These are phyloP conservation scores for Podospora comata DNA, from an alignment of 495 filamentous ascomycete species.

Conservation along the genomic window DNA sequence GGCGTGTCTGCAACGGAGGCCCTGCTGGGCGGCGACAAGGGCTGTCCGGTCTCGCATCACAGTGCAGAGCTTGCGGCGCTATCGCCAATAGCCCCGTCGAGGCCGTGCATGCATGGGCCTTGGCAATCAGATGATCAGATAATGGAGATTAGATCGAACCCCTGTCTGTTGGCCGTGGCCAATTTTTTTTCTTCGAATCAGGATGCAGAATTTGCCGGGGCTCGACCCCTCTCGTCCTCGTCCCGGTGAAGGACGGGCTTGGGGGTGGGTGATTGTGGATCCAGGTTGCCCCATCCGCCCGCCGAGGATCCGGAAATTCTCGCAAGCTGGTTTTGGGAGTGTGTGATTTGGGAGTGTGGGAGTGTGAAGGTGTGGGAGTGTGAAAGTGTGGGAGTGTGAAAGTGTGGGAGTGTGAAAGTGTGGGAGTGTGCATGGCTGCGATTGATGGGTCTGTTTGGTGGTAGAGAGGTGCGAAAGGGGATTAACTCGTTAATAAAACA, in stretches of 20 bases:
- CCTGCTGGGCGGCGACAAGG: not conserved
- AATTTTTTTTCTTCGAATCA: not conserved
- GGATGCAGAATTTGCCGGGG: not conserved
- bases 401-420: too few species aligned
- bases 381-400: too few species aligned
- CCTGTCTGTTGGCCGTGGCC: not conserved
- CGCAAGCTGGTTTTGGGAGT: not conserved
- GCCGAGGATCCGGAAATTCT: conserved; percentile 6
- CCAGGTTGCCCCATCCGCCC: not conserved
- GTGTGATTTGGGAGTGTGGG: too few species aligned
- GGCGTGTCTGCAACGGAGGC: not conserved
- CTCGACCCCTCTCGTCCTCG: conserved; percentile 1
- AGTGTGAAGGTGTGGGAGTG: too few species aligned
- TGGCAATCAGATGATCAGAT: conserved; percentile 28
- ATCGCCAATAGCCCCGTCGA: not conserved
- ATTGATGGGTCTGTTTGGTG: not conserved
- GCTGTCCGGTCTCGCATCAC: conserved; percentile 5
- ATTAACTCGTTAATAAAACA: not conserved
- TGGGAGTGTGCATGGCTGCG: not conserved
- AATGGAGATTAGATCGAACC: conserved; percentile 11
- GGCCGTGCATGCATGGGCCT: not conserved
- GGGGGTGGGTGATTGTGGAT: not conserved
- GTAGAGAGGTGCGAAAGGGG: not conserved
- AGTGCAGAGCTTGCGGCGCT: not conserved
- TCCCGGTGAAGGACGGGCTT: not conserved